Base-by-base conservation (phyloP, 202 grass and related monocot species). In the Musa balbisiana region DNA sequence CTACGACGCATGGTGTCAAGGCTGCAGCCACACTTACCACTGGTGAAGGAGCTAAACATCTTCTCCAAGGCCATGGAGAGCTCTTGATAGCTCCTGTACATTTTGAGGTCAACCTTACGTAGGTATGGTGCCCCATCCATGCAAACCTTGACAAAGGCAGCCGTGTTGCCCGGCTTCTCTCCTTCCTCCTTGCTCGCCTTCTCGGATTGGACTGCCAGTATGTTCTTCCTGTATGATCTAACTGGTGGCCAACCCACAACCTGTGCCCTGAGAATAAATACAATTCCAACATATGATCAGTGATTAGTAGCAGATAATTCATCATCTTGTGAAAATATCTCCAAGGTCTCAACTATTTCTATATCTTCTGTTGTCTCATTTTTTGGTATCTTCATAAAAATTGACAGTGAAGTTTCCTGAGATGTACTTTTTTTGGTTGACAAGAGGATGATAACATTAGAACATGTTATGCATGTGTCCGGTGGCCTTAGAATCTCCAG, bases 201-300 rank as follows among this genome's bases (percentile, higher is more conserved):
- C 19, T 50, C 17, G 51, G 33, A 21, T 10, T 70, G 33, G 27
- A 21, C 33, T 52, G 33, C 33, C 33, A 70, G 17, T 17, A 70
- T 70, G 67, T 52, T 70, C 67, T 70, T 70, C 67, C 67, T 70
- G 49, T 51, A 70, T 17, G 67, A 70, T 70, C 67, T 70, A 49
- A 70, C 67, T 0, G 67, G 67, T 51, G 67, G 67, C 67, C 67
- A 70, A 51, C 67, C 67, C 67, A 70, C 67, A 11, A 51, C 67
- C 67, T 70, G 67, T 70, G 49, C 67, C 49, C 67, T 52, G 56
- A 68, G 11, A 20, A 50, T 6, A 60, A 11, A 62, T 20, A 50
- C 33, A 6, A 43, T 43, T 6, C 5, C 33, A 43, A 43, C 33
- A 43, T 43, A 6, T 43, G 33, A 43, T 43, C 33, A 43, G 33